These are phyloP conservation scores for Picocystis sp. DNA, from an alignment of 163 green algal genomes.

Conservation along the genomic window DNA sequence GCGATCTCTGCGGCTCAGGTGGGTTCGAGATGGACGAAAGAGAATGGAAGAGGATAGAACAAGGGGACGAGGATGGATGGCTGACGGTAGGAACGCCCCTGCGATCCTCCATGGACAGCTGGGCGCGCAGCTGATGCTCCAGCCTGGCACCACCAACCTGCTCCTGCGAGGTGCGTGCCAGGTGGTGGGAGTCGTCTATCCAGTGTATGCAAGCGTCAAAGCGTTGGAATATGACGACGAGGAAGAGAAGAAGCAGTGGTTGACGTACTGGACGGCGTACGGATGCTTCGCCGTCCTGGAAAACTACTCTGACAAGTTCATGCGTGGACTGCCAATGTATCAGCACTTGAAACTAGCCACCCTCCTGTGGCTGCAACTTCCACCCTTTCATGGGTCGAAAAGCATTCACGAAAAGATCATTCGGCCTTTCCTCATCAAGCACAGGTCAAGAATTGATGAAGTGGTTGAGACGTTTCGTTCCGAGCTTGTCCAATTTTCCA, in stretches of 20 bases:
- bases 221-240: slow-evolving; percentile 5
- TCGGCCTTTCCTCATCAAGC: background rate
- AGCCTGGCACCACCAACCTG: too few species aligned
- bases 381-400: background rate
- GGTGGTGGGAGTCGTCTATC: slow-evolving; percentile 4
- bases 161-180: too few species aligned
- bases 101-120: too few species aligned
- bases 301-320: slow-evolving; percentile 5
- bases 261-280: slow-evolving; percentile 13
- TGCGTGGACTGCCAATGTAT: slow-evolving; percentile 10
- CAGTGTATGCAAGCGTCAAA: slow-evolving; percentile 15
- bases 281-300: slow-evolving; percentile 3
- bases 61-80: too few species aligned
- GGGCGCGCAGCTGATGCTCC: too few species aligned
- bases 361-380: slow-evolving; percentile 11
- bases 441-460: background rate
- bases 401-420: background rate
- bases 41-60: too few species aligned
- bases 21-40: too few species aligned
- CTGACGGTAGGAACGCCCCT: too few species aligned
- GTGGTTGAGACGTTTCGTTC: too few species aligned
- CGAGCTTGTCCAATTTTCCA: too few species aligned
- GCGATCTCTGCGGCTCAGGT: too few species aligned
- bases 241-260: slow-evolving; percentile 13
- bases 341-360: slow-evolving; percentile 10